Base-by-base conservation (phyloP, 495 filamentous ascomycete species). In the Penicillium desertorum region DNA sequence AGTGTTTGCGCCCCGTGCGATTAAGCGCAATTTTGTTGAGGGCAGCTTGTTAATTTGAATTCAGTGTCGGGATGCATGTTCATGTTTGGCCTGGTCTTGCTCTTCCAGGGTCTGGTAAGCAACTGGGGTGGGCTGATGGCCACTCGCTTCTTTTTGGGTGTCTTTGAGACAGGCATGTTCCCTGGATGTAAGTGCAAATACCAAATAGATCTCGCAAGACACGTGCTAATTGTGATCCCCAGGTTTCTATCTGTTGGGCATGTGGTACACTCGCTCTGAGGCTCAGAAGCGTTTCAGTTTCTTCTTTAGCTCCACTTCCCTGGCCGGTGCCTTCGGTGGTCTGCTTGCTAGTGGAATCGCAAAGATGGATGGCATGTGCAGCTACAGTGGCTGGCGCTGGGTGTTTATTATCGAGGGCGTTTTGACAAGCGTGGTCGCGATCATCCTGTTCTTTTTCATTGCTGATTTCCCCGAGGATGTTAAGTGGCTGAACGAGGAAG, bases 91-190 rank as follows among this genome's bases (percentile, higher is more conserved):
- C 57, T 96, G 8, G 82, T 87, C 12, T 88, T 87, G 34, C 75
- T 88, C 45, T 84, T 84, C 61, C 91, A 96, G 72, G 93, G 94
- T 4, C 71, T 97, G 3, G 87, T 91, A 5, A 69, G 83, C 41
- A 94, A 83, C 62, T 96, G 89, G 76, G 74, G 78, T 56, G 91
- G 93, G 27, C 76, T 98, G 32, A 79, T 96, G 53, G 79, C 86
- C 3, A 91, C 90, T 2, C 83, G 90, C 12, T 96, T 96, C 79
- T 90, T 96, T 66, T 76, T 97, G 12, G 92, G 92, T 16, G 51
- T 96, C 4, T 91, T 91, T 56, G 92, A 98, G 73, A 85, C 89
- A 0, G 92, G 89, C 70, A 92, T 93, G 86, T 96, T 96, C 64
- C 90, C 91, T 1, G 90, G 81, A 60, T 81, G 72, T 72, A 67